Percentiles rank a stretch among this genome's conserved stretches.
phyloP scores from a whole-genome alignment of 2,329 filamentous ascomycete species.

The Acephala macrosclerotiorum region DNA sequence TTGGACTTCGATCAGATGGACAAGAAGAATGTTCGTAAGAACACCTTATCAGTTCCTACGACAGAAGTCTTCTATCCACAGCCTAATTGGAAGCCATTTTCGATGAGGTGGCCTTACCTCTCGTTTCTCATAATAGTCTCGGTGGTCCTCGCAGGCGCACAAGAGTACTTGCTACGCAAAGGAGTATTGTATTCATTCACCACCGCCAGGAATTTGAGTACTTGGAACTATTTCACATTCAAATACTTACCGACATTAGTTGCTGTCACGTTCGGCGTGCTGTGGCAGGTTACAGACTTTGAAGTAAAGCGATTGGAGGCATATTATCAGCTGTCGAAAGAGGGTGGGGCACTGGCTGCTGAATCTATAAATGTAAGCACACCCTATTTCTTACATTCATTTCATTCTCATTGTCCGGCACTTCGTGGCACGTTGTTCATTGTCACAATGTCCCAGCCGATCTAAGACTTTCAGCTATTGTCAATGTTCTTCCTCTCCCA shows the following conservation, averaged over 20 bases:
- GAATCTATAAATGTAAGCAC: constrained; percentile 71
- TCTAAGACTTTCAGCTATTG: neutral
- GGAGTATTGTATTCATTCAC: constrained; percentile 54
- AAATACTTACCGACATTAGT: constrained; percentile 70
- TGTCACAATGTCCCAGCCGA: neutral
- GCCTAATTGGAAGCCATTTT: constrained; percentile 71
- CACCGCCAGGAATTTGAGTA: constrained; percentile 56
- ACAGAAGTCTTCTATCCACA: constrained; percentile 66
- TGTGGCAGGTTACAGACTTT: constrained; percentile 72
- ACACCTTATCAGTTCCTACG: constrained; percentile 41
- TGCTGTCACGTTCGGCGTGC: constrained; percentile 66
- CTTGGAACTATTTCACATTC: constrained; percentile 64
- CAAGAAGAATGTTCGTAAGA: constrained; percentile 25
- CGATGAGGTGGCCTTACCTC: constrained; percentile 70
- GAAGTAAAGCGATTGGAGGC: constrained; percentile 72
- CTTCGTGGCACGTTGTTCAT: neutral
- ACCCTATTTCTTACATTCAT: constrained; percentile 44
- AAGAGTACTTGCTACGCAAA: constrained; percentile 62
- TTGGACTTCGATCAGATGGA: constrained; percentile 32
- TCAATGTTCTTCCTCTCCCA: neutral
- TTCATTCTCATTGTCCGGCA: neutral
- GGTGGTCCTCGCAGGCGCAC: constrained; percentile 55
- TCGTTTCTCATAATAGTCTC: constrained; percentile 61
- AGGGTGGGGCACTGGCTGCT: constrained; percentile 65
- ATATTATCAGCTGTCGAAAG: constrained; percentile 69